phyloP scores from a whole-genome alignment of 2,329 filamentous ascomycete species.

The Trichoderma semiorbis region DNA sequence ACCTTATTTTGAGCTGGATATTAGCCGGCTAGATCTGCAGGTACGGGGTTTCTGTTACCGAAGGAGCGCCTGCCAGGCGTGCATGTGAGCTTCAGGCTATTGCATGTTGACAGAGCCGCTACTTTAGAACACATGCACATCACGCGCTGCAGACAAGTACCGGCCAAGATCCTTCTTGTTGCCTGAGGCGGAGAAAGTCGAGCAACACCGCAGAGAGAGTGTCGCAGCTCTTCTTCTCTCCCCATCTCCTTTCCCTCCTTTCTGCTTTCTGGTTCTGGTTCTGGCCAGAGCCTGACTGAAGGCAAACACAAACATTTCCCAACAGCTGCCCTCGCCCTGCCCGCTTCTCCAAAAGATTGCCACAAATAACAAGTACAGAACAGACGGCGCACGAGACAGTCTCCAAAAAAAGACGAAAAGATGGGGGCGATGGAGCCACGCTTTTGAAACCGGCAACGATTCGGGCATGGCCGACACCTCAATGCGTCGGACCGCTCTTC shows the following conservation, averaged over 20 bases:
- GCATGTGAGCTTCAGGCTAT: background rate
- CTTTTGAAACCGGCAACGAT: constrained; percentile 11
- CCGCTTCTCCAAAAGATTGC: background rate
- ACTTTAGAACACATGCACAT: background rate
- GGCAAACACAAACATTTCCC: background rate
- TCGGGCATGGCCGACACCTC: constrained; percentile 16
- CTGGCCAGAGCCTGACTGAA: background rate
- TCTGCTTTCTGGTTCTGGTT: background rate
- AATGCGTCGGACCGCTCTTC: background rate
- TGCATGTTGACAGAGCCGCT: background rate
- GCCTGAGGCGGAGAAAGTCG: background rate
- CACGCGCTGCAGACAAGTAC: background rate
- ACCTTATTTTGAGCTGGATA: background rate
- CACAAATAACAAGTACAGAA: background rate
- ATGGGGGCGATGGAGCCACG: constrained; percentile 11
- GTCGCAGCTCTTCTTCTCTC: background rate
- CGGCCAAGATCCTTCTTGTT: background rate
- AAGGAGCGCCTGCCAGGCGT: background rate
- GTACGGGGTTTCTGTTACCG: background rate
- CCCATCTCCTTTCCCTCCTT: background rate
- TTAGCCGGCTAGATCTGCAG: background rate
- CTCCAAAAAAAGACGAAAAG: background rate
- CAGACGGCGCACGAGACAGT: background rate
- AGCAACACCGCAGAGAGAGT: background rate
- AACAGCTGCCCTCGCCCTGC: background rate